Percentiles rank a stretch among this genome's conserved stretches.
Conservation (phyloP, 306 rosid species). For the Citrullus amarus region DNA sequence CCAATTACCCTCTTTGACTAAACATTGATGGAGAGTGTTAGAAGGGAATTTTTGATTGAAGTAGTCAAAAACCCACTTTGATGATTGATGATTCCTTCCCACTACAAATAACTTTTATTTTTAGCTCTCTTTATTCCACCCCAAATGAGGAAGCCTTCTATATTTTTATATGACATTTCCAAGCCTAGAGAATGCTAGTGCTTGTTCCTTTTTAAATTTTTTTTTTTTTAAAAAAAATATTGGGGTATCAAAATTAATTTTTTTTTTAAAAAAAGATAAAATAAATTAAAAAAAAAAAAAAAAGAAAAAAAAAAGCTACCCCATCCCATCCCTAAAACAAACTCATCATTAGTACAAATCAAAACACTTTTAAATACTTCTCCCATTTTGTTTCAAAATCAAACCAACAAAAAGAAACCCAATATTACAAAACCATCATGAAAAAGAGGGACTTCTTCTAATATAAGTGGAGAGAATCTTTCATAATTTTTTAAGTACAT, state of each 20-base stretch:
- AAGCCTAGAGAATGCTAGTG: slow-evolving; percentile 19
- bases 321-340: slow-evolving; percentile 2
- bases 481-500: neutral
- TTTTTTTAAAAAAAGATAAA: neutral
- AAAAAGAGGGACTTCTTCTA: neutral
- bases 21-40: slow-evolving; percentile 28
- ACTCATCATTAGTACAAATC: slow-evolving; percentile 3
- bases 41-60: slow-evolving; percentile 7
- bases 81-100: slow-evolving; percentile 31
- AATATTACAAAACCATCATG: slow-evolving; percentile 3
- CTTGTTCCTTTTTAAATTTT: neutral
- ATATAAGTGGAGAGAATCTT: slow-evolving; percentile 2
- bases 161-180: neutral
- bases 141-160: slow-evolving; percentile 33
- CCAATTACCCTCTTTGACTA: slow-evolving; percentile 30
- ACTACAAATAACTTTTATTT: slow-evolving; percentile 28
- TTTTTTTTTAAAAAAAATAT: neutral
- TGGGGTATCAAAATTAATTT: neutral
- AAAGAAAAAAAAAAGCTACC: neutral
- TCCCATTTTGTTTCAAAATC: slow-evolving; percentile 2
- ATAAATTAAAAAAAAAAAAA: neutral
- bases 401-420: slow-evolving; percentile 1
- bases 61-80: slow-evolving; percentile 37
- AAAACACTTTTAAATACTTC: neutral
- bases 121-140: slow-evolving; percentile 28